A percentile compares a stretch with the other conserved stretches of the same genome.
Conservation (phyloP, 306 rosid genomes). For the Corylus heterophylla region DNA sequence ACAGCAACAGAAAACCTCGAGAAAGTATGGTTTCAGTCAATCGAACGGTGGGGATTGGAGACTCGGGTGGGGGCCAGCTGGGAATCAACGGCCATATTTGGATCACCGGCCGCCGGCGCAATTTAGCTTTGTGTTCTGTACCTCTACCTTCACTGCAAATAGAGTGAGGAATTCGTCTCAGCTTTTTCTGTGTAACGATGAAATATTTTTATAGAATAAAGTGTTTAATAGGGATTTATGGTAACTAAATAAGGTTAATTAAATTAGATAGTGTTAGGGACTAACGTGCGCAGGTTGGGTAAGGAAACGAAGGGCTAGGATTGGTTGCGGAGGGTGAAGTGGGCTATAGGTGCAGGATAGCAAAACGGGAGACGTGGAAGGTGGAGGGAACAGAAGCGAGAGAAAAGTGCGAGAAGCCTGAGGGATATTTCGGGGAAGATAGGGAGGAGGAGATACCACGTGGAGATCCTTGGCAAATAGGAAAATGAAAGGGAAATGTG, state of each 20-base stretch:
- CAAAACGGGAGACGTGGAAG: neutral
- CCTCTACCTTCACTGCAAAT: neutral
- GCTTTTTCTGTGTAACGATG: neutral
- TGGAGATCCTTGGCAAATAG: neutral
- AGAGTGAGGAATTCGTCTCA: neutral
- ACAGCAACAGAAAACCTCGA: neutral
- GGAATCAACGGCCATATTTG: constrained; percentile 16
- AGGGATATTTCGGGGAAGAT: neutral
- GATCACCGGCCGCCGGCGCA: constrained; percentile 38
- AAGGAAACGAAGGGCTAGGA: neutral
- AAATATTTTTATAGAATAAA: neutral
- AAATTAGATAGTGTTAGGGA: neutral
- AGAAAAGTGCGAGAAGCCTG: neutral
- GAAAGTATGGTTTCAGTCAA: neutral
- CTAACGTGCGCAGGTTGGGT: constrained; percentile 33
- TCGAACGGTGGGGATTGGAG: constrained; percentile 9
- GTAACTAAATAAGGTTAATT: neutral
- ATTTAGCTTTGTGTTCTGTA: constrained; percentile 17
- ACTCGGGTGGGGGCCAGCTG: neutral
- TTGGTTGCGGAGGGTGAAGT: neutral
- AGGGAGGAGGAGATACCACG: neutral
- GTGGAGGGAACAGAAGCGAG: neutral
- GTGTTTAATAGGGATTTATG: no score
- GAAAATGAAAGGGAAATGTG: neutral
- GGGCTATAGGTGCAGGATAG: constrained; percentile 17